A percentile compares a stretch with the other conserved stretches of the same genome.
Evolutionary conservation across 2,329 filamentous ascomycete species (phyloP).

Genomic region (Colletotrichum spinosum): DNA sequence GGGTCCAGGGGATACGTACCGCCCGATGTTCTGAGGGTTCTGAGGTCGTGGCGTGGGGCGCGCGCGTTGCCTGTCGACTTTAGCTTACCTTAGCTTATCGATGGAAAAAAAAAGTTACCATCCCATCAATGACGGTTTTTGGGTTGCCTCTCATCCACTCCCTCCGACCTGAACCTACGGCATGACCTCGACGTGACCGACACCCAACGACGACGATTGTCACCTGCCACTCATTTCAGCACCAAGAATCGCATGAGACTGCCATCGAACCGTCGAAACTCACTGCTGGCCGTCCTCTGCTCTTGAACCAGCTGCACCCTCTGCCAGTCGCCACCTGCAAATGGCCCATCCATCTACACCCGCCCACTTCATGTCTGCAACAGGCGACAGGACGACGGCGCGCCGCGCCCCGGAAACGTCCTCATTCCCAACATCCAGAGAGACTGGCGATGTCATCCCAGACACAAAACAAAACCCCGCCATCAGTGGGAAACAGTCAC

Average conservation of each 20-base stretch:
- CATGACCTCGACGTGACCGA: slow-evolving; percentile 19
- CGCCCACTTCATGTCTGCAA: slow-evolving; percentile 44
- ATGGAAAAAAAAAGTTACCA: slow-evolving; percentile 35
- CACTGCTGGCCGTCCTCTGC: neutral
- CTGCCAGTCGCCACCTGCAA: slow-evolving; percentile 6
- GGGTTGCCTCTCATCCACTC: slow-evolving; percentile 11
- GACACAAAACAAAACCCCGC: slow-evolving; percentile 48
- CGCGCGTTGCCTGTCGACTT: no score
- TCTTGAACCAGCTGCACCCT: neutral
- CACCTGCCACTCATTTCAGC: neutral
- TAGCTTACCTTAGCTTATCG: slow-evolving; percentile 13
- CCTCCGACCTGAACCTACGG: slow-evolving; percentile 7
- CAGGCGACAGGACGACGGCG: slow-evolving; percentile 44
- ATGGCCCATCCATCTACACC: slow-evolving; percentile 49
- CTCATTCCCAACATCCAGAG: slow-evolving; percentile 58
- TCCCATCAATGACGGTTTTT: slow-evolving; percentile 25
- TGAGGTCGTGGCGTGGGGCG: slow-evolving; percentile 28
- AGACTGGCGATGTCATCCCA: slow-evolving; percentile 68
- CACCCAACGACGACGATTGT: neutral
- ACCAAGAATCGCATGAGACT: neutral
- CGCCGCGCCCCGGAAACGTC: slow-evolving; percentile 31
- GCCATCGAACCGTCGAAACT: neutral
- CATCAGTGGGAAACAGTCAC: slow-evolving; percentile 52
- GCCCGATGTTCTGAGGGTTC: slow-evolving; percentile 3
- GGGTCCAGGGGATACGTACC: no score